Percentiles rank a stretch among this genome's conserved stretches.
phyloP scores from a whole-genome alignment of 169 alveolate species.

The Miamiensis avidus region DNA sequence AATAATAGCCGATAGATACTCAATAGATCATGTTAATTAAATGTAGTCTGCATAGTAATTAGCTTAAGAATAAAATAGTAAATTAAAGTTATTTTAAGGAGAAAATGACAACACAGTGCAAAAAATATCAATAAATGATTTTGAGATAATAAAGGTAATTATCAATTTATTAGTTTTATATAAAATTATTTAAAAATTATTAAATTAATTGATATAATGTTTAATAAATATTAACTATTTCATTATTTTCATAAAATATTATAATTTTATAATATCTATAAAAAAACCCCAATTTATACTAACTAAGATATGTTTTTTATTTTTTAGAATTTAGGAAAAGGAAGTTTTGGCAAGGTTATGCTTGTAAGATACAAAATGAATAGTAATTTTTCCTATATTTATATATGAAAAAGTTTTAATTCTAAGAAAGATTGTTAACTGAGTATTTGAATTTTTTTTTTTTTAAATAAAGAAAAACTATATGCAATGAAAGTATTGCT shows the following conservation, averaged over 20 bases:
- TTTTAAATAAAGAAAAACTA: conserved; percentile 11
- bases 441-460: neutral
- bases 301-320: no score
- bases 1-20: no score
- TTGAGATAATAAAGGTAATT: neutral
- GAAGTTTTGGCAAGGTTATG: conserved; percentile 82
- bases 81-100: no score
- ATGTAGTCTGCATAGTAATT: no score
- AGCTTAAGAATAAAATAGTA: no score
- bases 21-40: no score
- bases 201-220: no score
- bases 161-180: neutral
- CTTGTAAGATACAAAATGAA: conserved; percentile 65
- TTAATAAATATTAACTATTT: neutral
- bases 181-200: no score
- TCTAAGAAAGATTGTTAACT: neutral
- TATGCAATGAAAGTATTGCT: conserved; percentile 47
- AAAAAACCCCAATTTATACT: no score
- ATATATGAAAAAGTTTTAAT: neutral
- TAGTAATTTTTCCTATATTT: conserved; percentile 6
- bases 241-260: no score
- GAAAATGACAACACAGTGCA: neutral
- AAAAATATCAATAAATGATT: neutral
- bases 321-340: conserved; percentile 71
- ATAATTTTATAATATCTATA: no score